These are phyloP conservation scores for Durusdinium trenchii DNA, from an alignment of 73 alveolate genomes.

Conservation along the genomic window DNA sequence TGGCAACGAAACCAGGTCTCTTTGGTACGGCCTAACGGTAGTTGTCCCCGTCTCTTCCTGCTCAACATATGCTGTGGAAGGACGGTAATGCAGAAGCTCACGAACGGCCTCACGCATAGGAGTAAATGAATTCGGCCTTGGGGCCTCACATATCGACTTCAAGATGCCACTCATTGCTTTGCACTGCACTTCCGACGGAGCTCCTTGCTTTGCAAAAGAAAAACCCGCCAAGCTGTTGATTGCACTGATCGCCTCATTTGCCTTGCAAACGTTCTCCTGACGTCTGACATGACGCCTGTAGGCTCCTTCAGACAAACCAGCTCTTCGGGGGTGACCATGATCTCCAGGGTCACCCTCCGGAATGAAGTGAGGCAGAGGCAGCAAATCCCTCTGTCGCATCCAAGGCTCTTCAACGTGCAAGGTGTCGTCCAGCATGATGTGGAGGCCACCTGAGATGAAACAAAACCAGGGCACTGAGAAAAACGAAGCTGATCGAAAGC, in stretches of 20 bases:
- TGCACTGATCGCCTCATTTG: background rate
- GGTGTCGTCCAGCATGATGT: background rate
- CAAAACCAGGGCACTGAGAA: too few relatives aligned
- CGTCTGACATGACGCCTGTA: background rate
- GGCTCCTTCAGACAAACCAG: background rate
- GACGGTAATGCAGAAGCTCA: too few relatives aligned
- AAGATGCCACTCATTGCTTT: background rate
- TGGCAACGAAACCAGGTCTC: too few relatives aligned
- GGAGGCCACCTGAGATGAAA: too few relatives aligned
- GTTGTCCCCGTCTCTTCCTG: background rate
- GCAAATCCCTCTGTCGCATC: background rate
- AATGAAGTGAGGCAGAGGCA: too few relatives aligned
- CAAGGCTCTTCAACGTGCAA: background rate
- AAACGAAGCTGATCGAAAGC: too few relatives aligned
- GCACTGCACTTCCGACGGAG: background rate
- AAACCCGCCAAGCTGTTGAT: background rate
- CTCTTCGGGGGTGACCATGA: too few relatives aligned
- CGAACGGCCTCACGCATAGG: too few relatives aligned
- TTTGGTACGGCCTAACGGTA: too few relatives aligned
- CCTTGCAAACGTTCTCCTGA: background rate
- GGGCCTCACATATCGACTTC: background rate
- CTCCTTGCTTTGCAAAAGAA: background rate
- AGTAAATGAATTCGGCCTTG: background rate
- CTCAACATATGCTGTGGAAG: background rate
- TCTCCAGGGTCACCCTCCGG: too few relatives aligned